Conservation (phyloP, 306 rosid species). For the Dryas alaskensis region DNA sequence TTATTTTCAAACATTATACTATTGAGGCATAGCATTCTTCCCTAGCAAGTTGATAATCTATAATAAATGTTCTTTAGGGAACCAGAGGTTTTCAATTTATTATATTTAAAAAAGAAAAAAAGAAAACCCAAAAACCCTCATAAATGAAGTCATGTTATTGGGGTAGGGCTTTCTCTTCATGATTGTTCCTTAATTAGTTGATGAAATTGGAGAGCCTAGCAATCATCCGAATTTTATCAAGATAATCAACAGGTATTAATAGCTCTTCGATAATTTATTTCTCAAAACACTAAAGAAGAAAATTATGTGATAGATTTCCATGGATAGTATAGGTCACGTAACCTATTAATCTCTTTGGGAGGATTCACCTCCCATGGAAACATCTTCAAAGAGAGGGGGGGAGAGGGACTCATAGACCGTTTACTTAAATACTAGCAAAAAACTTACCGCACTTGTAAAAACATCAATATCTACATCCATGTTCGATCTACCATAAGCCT, state of each 20-base stretch:
- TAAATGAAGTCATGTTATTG: background rate
- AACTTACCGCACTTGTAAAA: constrained; percentile 46
- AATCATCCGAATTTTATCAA: background rate
- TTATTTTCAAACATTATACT: background rate
- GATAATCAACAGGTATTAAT: background rate
- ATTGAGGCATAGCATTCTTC: background rate
- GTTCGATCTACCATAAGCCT: constrained; percentile 54
- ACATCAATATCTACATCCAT: constrained; percentile 76
- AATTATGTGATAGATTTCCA: background rate
- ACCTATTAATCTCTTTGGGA: background rate
- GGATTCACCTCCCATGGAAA: background rate
- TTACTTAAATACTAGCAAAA: background rate
- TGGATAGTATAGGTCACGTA: background rate
- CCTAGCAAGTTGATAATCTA: background rate
- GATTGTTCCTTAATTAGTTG: background rate
- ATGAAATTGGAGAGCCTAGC: background rate
- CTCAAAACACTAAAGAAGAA: too few relatives aligned
- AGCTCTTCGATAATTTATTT: background rate
- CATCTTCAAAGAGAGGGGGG: background rate
- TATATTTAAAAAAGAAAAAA: background rate
- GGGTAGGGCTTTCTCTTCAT: background rate
- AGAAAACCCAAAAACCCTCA: background rate
- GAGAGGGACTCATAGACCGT: background rate
- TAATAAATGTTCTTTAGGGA: background rate
- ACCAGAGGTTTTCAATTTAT: background rate